Evolutionary conservation across 305 asterid genomes (phyloP).

Genomic region (Ruellia speciosa): DNA sequence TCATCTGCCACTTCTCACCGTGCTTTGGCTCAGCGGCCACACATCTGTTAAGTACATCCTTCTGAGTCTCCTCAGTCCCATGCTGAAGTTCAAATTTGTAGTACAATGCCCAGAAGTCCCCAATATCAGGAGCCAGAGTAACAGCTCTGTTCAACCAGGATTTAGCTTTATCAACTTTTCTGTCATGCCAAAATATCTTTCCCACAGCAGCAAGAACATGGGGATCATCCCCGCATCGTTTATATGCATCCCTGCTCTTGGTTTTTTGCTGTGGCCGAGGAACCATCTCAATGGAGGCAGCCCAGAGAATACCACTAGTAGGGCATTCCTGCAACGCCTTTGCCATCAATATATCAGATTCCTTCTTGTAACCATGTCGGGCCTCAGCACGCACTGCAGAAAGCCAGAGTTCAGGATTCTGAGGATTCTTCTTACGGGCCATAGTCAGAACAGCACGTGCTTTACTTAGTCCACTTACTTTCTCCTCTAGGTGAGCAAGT

Average conservation of each 20-base stretch:
- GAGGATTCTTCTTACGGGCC: constrained; percentile 78
- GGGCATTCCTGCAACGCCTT: constrained; percentile 86
- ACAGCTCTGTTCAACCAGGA: constrained; percentile 66
- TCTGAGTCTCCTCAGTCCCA: constrained; percentile 62
- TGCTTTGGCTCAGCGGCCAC: constrained; percentile 84
- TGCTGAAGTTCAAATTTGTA: constrained; percentile 71
- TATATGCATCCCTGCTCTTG: constrained; percentile 53
- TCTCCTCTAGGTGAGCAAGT: constrained; percentile 70
- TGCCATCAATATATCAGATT: constrained; percentile 70
- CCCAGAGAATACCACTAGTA: constrained; percentile 72
- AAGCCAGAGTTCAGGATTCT: constrained; percentile 75
- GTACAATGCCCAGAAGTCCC: constrained; percentile 84
- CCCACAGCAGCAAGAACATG: constrained; percentile 69
- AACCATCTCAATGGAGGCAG: constrained; percentile 60
- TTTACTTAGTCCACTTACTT: constrained; percentile 57
- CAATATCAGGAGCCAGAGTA: constrained; percentile 69
- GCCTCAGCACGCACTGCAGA: constrained; percentile 79
- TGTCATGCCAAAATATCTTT: constrained; percentile 73
- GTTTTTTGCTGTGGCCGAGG: constrained; percentile 67
- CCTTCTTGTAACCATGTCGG: constrained; percentile 70
- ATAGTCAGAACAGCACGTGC: constrained; percentile 73
- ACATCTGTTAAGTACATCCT: constrained; percentile 63
- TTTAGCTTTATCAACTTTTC: constrained; percentile 74
- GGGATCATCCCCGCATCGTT: constrained; percentile 69
- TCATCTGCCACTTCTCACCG: constrained; percentile 84